Percentiles rank a stretch among this genome's conserved stretches.
These are phyloP conservation scores for Talaromyces adpressus DNA, from an alignment of 495 filamentous ascomycete species.

Conservation along the genomic window DNA sequence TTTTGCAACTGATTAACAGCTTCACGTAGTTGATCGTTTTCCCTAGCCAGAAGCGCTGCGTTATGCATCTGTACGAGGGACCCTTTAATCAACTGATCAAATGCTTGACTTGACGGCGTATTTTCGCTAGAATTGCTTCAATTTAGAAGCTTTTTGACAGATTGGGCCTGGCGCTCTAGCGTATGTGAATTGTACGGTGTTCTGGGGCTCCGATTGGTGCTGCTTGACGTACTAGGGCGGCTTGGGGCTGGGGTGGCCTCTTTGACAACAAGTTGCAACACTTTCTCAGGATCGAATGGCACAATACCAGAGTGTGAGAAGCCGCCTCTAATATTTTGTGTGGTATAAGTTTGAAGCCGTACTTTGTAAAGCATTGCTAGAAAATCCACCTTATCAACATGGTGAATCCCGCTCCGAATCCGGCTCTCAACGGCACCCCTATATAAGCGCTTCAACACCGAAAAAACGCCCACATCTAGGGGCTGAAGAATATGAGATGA, in stretches of 20 bases:
- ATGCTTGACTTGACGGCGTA: too few species aligned
- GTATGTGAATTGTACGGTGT: too few species aligned
- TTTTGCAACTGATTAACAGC: too few species aligned
- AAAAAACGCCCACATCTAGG: conserved; percentile 17
- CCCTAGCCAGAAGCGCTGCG: too few species aligned
- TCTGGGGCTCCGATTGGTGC: too few species aligned
- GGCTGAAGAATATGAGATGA: conserved; percentile 15
- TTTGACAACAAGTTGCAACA: background rate
- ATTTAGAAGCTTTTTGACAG: too few species aligned
- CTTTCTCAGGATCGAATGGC: background rate
- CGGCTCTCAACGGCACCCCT: background rate
- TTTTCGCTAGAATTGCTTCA: too few species aligned
- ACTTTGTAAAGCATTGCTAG: background rate
- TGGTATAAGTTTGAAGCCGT: background rate
- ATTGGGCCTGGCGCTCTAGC: too few species aligned
- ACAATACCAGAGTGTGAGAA: background rate
- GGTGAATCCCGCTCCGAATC: background rate
- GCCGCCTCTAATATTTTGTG: background rate
- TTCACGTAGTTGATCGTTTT: too few species aligned
- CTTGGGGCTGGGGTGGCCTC: background rate
- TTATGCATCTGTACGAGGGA: too few species aligned
- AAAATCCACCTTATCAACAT: conserved; percentile 18
- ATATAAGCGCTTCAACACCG: conserved; percentile 5
- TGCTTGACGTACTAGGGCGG: too few species aligned
- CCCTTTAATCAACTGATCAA: too few species aligned